These are phyloP conservation scores for Adenanthera pavonina DNA, from an alignment of 306 rosid species.

Conservation along the genomic window DNA sequence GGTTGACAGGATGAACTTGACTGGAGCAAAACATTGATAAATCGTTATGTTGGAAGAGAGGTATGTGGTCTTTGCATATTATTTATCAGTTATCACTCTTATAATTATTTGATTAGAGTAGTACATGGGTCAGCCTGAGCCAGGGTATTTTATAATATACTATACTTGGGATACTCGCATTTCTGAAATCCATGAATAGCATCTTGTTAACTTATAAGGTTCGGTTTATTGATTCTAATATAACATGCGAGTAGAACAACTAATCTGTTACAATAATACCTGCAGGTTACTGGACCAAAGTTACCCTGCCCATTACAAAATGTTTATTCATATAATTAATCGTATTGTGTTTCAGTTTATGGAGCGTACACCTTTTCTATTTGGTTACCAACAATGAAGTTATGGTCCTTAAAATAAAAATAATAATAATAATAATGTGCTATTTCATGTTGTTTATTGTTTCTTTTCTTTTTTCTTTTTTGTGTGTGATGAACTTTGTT, in stretches of 20 bases:
- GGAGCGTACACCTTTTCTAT: conserved; percentile 17
- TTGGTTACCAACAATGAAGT: conserved; percentile 1
- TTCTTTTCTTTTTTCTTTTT: not conserved
- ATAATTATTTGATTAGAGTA: conserved; percentile 24
- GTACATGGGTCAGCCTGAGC: too few species aligned
- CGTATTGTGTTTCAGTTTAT: conserved; percentile 7
- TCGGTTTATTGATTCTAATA: not conserved
- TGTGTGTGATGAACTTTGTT: not conserved
- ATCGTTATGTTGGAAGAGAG: conserved; percentile 89
- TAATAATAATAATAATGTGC: too few species aligned
- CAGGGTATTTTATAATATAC: not conserved
- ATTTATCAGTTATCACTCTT: conserved; percentile 16
- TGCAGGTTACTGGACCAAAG: not conserved
- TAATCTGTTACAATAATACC: not conserved
- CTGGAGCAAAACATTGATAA: conserved; percentile 78
- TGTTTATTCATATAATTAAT: conserved; percentile 5
- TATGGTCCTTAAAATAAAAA: too few species aligned
- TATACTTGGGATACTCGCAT: conserved; percentile 18
- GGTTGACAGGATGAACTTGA: conserved; percentile 81
- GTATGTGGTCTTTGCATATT: conserved; percentile 39
- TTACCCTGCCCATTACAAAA: conserved; percentile 2
- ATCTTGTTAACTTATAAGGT: not conserved
- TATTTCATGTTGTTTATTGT: not conserved
- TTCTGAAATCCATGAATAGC: conserved; percentile 19
- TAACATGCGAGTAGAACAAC: not conserved